These are phyloP conservation scores for Plasmopara halstedii DNA, from an alignment of 352 stramenopile genomes.

Conservation along the genomic window DNA sequence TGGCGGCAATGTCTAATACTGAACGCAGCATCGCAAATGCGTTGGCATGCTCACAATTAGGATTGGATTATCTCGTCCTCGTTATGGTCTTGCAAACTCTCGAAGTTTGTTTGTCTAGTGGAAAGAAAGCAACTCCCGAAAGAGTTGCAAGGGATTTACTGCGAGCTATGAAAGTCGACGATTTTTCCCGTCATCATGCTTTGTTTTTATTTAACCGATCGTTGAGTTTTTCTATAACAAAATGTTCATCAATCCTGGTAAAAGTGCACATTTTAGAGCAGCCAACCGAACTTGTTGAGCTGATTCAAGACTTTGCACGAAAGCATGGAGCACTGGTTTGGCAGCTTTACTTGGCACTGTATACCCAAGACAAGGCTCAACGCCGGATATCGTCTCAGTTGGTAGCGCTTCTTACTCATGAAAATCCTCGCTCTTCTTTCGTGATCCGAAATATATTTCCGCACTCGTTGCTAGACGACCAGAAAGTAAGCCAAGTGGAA, in stretches of 20 bases:
- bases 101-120: slow-evolving; percentile 78
- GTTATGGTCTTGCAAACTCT: slow-evolving; percentile 70
- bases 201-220: slow-evolving; percentile 83
- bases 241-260: slow-evolving; percentile 81
- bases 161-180: slow-evolving; percentile 76
- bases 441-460: slow-evolving; percentile 82
- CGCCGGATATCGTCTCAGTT: slow-evolving; percentile 81
- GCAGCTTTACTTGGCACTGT: slow-evolving; percentile 79
- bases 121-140: slow-evolving; percentile 80
- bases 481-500: slow-evolving; percentile 61
- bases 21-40: slow-evolving; percentile 75
- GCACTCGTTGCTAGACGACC: slow-evolving; percentile 70
- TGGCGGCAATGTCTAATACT: slow-evolving; percentile 38
- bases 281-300: slow-evolving; percentile 74
- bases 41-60: slow-evolving; percentile 71
- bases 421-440: slow-evolving; percentile 76
- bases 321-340: slow-evolving; percentile 77
- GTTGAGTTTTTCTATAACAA: slow-evolving; percentile 77
- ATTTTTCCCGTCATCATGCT: slow-evolving; percentile 81
- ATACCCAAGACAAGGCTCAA: slow-evolving; percentile 77
- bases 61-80: slow-evolving; percentile 76
- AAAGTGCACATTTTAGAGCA: slow-evolving; percentile 85
- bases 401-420: slow-evolving; percentile 76
- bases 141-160: slow-evolving; percentile 63
- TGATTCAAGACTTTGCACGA: slow-evolving; percentile 82